Conservation (phyloP, 1,284 basidiomycete species). For the Cystobasidium sp. region DNA sequence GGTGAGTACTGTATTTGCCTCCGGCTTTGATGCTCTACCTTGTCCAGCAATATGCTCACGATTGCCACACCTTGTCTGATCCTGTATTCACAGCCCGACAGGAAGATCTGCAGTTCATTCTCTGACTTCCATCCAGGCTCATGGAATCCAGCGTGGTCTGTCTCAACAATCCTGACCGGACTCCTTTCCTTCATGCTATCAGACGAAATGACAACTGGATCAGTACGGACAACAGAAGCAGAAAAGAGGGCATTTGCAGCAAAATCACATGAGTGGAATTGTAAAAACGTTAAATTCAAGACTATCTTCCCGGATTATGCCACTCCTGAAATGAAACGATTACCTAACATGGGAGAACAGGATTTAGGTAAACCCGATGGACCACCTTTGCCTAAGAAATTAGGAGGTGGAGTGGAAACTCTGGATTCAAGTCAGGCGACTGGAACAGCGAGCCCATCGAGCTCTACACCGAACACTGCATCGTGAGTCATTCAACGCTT, state of each 20-base stretch:
- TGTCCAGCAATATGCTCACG: neutral
- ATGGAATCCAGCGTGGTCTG: constrained; percentile 52
- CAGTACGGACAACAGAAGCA: constrained; percentile 36
- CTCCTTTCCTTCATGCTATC: constrained; percentile 53
- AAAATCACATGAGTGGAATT: constrained; percentile 43
- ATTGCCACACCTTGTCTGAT: neutral
- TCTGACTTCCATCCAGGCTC: constrained; percentile 48
- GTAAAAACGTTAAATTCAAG: constrained; percentile 50
- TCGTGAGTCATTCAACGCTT: constrained; percentile 5
- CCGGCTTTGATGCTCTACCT: neutral
- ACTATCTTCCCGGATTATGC: constrained; percentile 52
- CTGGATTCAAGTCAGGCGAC: too few relatives aligned
- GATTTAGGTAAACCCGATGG: constrained; percentile 43
- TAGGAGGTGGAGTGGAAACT: neutral
- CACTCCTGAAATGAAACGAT: constrained; percentile 29
- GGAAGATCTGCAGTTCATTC: constrained; percentile 39
- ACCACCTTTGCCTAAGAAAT: constrained; percentile 27
- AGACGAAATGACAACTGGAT: constrained; percentile 53
- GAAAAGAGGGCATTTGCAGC: constrained; percentile 42
- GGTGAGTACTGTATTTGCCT: neutral
- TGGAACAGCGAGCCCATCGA: too few relatives aligned
- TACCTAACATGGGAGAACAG: constrained; percentile 51
- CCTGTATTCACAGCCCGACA: constrained; percentile 23
- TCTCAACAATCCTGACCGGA: constrained; percentile 51
- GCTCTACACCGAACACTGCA: neutral